Conservation (phyloP, 169 alveolate species). For the Miamiensis avidus region DNA sequence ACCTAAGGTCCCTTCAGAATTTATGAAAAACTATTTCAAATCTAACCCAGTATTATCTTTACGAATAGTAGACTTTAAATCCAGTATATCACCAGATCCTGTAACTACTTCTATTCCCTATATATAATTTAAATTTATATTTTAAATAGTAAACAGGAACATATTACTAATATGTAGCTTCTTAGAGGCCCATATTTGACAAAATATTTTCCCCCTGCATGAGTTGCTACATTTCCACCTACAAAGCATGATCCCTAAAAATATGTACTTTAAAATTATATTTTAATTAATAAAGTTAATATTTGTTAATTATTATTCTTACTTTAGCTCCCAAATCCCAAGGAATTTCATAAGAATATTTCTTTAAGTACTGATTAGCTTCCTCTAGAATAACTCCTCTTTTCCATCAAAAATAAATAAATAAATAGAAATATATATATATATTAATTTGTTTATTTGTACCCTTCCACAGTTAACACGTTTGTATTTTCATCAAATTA, state of each 20-base stretch:
- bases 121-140: too few relatives aligned
- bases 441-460: too few relatives aligned
- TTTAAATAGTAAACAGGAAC: not conserved
- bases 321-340: conserved; percentile 84
- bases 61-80: conserved; percentile 49
- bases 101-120: conserved; percentile 79
- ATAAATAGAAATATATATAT: too few relatives aligned
- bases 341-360: conserved; percentile 64
- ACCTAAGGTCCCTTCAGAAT: conserved; percentile 89
- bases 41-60: conserved; percentile 85
- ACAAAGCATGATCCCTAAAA: conserved; percentile 74
- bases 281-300: not conserved
- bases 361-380: conserved; percentile 44
- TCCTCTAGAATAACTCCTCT: conserved; percentile 68
- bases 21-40: conserved; percentile 80
- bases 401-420: too few relatives aligned
- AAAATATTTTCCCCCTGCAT: conserved; percentile 87
- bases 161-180: conserved; percentile 51
- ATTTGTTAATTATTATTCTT: not conserved
- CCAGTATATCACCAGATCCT: conserved; percentile 71
- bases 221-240: conserved; percentile 88
- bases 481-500: conserved; percentile 56
- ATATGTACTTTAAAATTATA: too few relatives aligned
- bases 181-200: conserved; percentile 78
- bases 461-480: conserved; percentile 52